A percentile compares a stretch with the other conserved stretches of the same genome.
These are phyloP conservation scores for Butyriboletus loyo DNA, from an alignment of 768 basidiomycete species.

Conservation along the genomic window DNA sequence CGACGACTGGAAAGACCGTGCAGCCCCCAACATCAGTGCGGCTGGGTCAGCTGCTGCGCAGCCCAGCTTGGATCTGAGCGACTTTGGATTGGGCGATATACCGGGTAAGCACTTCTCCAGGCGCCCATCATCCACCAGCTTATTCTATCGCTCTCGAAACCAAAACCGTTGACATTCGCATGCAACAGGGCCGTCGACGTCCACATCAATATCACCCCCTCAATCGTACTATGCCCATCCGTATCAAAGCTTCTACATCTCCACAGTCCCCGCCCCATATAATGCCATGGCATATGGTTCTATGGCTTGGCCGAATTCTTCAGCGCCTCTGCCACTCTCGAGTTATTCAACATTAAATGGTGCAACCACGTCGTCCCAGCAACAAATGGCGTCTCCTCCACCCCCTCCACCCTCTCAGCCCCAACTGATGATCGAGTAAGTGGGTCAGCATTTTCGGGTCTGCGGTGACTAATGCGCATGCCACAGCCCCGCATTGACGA, in stretches of 20 bases:
- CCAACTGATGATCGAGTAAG: slow-evolving; percentile 71
- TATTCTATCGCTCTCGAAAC: neutral
- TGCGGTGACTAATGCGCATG: slow-evolving; percentile 12
- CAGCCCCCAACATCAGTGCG: slow-evolving; percentile 21
- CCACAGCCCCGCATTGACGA: slow-evolving; percentile 57
- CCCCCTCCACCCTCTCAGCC: slow-evolving; percentile 24
- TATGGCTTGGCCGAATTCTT: slow-evolving; percentile 42
- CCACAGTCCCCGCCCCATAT: slow-evolving; percentile 44
- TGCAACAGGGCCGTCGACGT: slow-evolving; percentile 37
- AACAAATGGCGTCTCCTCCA: slow-evolving; percentile 29
- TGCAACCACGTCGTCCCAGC: slow-evolving; percentile 53
- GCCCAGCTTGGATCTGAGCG: slow-evolving; percentile 39
- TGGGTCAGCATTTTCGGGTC: slow-evolving; percentile 1
- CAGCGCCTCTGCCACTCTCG: slow-evolving; percentile 55
- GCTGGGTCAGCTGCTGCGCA: slow-evolving; percentile 32
- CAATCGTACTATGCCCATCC: slow-evolving; percentile 41
- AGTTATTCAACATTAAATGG: slow-evolving; percentile 77
- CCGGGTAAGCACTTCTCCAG: slow-evolving; percentile 39
- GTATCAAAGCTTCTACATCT: slow-evolving; percentile 42
- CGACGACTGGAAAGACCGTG: slow-evolving; percentile 41
- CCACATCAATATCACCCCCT: slow-evolving; percentile 38
- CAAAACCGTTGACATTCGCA: slow-evolving; percentile 8
- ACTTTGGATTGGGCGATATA: slow-evolving; percentile 42
- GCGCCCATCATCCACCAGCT: slow-evolving; percentile 25
- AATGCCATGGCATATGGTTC: slow-evolving; percentile 55